Evolutionary conservation across 495 filamentous ascomycete genomes (phyloP), one percentile per base, ranked within the genome.

Genomic region (Friedmanniomyces endolithicus): DNA sequence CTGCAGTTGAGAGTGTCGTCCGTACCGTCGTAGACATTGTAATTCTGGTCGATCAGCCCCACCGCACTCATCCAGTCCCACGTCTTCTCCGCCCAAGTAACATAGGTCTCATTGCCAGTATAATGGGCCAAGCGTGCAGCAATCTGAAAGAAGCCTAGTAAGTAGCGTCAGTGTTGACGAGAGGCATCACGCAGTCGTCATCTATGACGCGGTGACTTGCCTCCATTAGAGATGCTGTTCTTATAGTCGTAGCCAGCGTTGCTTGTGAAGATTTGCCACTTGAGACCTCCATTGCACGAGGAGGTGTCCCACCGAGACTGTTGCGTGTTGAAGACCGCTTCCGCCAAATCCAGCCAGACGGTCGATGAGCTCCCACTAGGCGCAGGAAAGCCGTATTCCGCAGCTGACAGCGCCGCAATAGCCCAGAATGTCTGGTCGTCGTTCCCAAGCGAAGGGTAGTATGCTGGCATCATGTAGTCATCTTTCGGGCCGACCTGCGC

Each of bases 371-470:
- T 56, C 7, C 31, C 55, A 19, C 77, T 63, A 1, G 80, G 76
- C 54, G 86, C 75, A 4, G 86, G 84, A 57, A 83, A 88, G 58
- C 80, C 80, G 46, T 82, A 69, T 64, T 94, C 87, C 14, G 82
- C 79, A 0, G 86, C 87, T 7, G 83, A 73, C 53, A 94, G 79
- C 48, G 84, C 78, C 23, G 83, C 74, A 31, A 90, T 74, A 1
- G 75, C 83, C 88, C 88, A 94, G 64, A 90, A 90, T 16, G 83
- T 82, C 66, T 62, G 59, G 22, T 62, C 59, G 51, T 62, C 59
- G 39, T 62, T 62, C 11, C 59, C 61, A 19, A 55, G 46, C 2
- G 25, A 50, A 19, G 24, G 2, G 24, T 48, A 48, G 48, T 63
- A 58, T 6, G 48, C 49, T 0, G 33, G 35, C 41, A 52, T 33